phyloP scores from a whole-genome alignment of 2,329 filamentous ascomycete genomes.

The Aspergillus proliferans region DNA sequence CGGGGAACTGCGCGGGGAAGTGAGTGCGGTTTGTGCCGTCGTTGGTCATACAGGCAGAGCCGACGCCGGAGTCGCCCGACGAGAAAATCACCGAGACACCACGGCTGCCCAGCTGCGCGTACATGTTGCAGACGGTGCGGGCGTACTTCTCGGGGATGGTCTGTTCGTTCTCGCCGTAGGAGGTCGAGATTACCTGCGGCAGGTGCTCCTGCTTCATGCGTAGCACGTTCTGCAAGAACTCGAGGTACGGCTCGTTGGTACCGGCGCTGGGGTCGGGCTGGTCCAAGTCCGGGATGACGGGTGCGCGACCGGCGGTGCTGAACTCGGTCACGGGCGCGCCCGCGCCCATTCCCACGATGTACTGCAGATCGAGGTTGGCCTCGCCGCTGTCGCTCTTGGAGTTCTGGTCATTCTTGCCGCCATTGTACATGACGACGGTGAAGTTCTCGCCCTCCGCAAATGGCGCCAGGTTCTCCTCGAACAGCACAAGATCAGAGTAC shows the following conservation, averaged over 20 bases:
- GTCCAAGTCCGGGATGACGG: slow-evolving; percentile 44
- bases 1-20: slow-evolving; percentile 40
- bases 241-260: slow-evolving; percentile 43
- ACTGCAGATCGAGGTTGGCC: slow-evolving; percentile 48
- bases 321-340: slow-evolving; percentile 43
- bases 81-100: slow-evolving; percentile 46
- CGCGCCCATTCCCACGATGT: slow-evolving; percentile 40
- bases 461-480: slow-evolving; percentile 35
- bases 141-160: slow-evolving; percentile 33
- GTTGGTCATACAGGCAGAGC: slow-evolving; percentile 26
- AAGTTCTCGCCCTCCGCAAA: slow-evolving; percentile 40
- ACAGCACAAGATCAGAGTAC: slow-evolving; percentile 40
- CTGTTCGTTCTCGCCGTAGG: slow-evolving; percentile 38
- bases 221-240: slow-evolving; percentile 28
- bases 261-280: slow-evolving; percentile 37
- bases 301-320: slow-evolving; percentile 43
- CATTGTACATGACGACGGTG: slow-evolving; percentile 38
- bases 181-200: slow-evolving; percentile 36
- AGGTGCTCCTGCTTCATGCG: slow-evolving; percentile 23
- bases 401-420: slow-evolving; percentile 33
- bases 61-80: slow-evolving; percentile 46
- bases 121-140: slow-evolving; percentile 37
- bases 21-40: slow-evolving; percentile 31
- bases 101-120: slow-evolving; percentile 46
- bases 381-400: slow-evolving; percentile 38